A percentile compares a stretch with the other conserved stretches of the same genome.
Evolutionary conservation across 1,139 yeast genomes (phyloP).

Genomic region (Zygotorulaspora mrakii): DNA sequence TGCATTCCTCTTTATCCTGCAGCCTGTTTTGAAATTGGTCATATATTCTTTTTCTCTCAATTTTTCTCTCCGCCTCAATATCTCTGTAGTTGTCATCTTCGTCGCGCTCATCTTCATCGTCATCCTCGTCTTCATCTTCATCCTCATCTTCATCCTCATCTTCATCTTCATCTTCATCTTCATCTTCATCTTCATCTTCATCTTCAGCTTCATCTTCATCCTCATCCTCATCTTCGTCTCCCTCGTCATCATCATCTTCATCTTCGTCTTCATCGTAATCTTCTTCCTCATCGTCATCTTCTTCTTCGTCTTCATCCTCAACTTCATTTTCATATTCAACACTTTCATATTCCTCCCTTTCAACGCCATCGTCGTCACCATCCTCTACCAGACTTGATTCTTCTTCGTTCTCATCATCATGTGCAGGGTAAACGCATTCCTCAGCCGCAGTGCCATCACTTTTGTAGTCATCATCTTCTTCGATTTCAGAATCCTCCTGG

Average conservation of each 20-base stretch:
- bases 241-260: slow-evolving; percentile 20
- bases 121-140: slow-evolving; percentile 23
- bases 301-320: slow-evolving; percentile 7
- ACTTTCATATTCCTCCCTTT: slow-evolving; percentile 7
- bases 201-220: slow-evolving; percentile 31
- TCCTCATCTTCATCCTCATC: slow-evolving; percentile 29
- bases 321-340: slow-evolving; percentile 20
- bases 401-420: too few species aligned
- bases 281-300: slow-evolving; percentile 19
- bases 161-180: slow-evolving; percentile 24
- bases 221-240: slow-evolving; percentile 23
- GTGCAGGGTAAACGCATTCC: too few species aligned
- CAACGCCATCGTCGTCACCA: background rate
- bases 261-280: slow-evolving; percentile 26
- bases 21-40: slow-evolving; percentile 39
- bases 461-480: too few species aligned
- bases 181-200: slow-evolving; percentile 29
- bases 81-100: slow-evolving; percentile 30
- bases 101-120: slow-evolving; percentile 24
- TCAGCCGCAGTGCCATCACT: too few species aligned
- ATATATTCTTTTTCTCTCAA: slow-evolving; percentile 32
- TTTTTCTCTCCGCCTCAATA: slow-evolving; percentile 31
- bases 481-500: too few species aligned
- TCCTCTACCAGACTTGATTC: too few species aligned
- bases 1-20: slow-evolving; percentile 42